These are phyloP conservation scores for Cavenderia fasciculata DNA, from an alignment of 78 protist species.

Conservation along the genomic window DNA sequence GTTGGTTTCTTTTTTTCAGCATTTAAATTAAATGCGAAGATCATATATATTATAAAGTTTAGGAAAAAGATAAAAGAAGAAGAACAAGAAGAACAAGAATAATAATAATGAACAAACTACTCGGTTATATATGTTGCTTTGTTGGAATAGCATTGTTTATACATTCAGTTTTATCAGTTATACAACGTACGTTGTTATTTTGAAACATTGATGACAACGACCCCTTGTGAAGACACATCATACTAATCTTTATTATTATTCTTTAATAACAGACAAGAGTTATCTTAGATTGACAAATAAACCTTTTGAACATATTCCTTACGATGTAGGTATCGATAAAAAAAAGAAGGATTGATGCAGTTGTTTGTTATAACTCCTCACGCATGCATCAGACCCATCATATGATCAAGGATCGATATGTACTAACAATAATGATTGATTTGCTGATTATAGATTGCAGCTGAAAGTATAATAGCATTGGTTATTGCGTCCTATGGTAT, in stretches of 20 bases:
- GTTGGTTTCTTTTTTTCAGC: no score
- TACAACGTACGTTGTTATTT: conserved; percentile 57
- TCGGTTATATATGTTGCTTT: background rate
- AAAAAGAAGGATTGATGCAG: background rate
- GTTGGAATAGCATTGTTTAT: conserved; percentile 24
- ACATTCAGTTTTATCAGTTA: conserved; percentile 55
- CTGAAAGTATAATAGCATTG: conserved; percentile 51
- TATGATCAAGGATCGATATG: background rate
- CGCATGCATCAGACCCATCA: no score
- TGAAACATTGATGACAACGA: background rate
- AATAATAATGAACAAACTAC: conserved; percentile 1
- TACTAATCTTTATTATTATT: background rate
- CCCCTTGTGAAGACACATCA: no score
- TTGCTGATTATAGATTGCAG: conserved; percentile 7
- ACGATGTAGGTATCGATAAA: conserved; percentile 29
- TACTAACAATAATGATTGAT: background rate
- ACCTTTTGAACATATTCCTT: conserved; percentile 57
- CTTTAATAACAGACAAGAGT: conserved; percentile 16
- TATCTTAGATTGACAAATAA: conserved; percentile 63
- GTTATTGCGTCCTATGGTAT: conserved; percentile 48
- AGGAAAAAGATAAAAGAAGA: no score
- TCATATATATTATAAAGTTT: no score
- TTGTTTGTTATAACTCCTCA: no score
- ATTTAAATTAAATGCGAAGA: no score
- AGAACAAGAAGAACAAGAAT: no score